Evolutionary conservation across 169 alveolate species (phyloP).

Genomic region (Perkinsus marinus): DNA sequence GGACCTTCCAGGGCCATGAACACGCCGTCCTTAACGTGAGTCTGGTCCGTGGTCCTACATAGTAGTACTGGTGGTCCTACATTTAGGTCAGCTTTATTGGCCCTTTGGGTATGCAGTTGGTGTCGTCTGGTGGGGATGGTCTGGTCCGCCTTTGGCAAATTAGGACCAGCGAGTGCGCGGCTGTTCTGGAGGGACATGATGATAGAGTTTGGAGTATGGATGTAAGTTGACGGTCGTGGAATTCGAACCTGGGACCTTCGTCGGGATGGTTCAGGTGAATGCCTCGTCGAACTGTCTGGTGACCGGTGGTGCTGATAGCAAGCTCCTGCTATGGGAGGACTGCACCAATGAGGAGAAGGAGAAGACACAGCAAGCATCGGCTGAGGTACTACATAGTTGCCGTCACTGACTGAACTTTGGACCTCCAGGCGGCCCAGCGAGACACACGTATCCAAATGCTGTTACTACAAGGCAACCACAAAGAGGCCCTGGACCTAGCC

Average conservation of each 20-base stretch:
- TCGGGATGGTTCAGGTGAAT: background rate
- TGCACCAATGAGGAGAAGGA: background rate
- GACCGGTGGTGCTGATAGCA: constrained; percentile 1
- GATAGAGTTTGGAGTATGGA: constrained; percentile 6
- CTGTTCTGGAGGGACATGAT: constrained; percentile 54
- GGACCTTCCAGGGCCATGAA: constrained; percentile 48
- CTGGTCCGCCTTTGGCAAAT: constrained; percentile 60
- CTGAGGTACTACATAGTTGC: background rate
- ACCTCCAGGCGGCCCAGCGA: background rate
- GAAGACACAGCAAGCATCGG: background rate
- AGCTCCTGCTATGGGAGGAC: background rate
- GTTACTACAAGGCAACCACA: background rate
- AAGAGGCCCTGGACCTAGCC: background rate
- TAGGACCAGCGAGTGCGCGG: constrained; percentile 48
- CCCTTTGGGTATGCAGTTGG: constrained; percentile 37
- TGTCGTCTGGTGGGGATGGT: constrained; percentile 56
- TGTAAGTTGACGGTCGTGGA: background rate
- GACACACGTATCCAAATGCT: background rate
- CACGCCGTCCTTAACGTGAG: constrained; percentile 48
- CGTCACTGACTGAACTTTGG: no score
- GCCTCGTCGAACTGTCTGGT: background rate
- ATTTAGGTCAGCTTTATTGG: background rate
- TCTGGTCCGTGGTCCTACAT: constrained; percentile 10
- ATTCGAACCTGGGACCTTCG: background rate
- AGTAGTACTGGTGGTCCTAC: background rate